phyloP scores from a whole-genome alignment of 768 basidiomycete genomes.

The Xerocomellus amylosporus region DNA sequence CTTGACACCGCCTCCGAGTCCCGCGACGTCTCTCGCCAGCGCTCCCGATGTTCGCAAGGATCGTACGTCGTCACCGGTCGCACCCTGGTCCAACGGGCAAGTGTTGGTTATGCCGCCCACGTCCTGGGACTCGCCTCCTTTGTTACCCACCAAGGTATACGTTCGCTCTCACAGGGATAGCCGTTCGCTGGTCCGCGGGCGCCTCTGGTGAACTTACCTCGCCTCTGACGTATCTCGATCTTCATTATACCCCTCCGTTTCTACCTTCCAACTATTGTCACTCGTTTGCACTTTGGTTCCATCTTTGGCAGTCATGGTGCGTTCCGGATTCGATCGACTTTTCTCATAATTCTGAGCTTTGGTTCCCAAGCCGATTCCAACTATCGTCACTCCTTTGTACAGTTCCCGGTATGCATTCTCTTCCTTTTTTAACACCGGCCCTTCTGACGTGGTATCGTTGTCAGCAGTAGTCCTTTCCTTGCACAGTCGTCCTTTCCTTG shows the following conservation, averaged over 20 bases:
- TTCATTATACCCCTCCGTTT: not conserved
- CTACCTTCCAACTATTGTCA: constrained; percentile 16
- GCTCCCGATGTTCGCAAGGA: not conserved
- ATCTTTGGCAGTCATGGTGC: constrained; percentile 1
- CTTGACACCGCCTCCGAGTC: not conserved
- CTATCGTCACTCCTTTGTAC: constrained; percentile 16
- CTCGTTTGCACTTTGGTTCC: constrained; percentile 3
- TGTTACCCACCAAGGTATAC: not conserved
- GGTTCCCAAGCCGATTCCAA: constrained; percentile 5
- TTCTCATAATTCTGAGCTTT: not conserved
- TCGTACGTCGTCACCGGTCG: not conserved
- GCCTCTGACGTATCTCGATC: not conserved
- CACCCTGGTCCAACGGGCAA: not conserved
- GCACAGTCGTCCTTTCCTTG: not conserved
- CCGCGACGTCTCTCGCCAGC: not conserved
- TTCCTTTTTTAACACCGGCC: not conserved
- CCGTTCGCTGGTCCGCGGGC: not conserved
- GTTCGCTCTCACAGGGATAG: constrained; percentile 1
- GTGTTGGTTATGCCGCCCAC: not conserved
- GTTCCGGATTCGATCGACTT: not conserved
- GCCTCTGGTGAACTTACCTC: not conserved
- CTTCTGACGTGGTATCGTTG: not conserved
- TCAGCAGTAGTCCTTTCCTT: not conserved
- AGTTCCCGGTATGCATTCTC: not conserved
- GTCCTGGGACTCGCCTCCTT: not conserved